Evolutionary conservation across 768 basidiomycete genomes (phyloP).

Genomic region (Trametes cubensis): DNA sequence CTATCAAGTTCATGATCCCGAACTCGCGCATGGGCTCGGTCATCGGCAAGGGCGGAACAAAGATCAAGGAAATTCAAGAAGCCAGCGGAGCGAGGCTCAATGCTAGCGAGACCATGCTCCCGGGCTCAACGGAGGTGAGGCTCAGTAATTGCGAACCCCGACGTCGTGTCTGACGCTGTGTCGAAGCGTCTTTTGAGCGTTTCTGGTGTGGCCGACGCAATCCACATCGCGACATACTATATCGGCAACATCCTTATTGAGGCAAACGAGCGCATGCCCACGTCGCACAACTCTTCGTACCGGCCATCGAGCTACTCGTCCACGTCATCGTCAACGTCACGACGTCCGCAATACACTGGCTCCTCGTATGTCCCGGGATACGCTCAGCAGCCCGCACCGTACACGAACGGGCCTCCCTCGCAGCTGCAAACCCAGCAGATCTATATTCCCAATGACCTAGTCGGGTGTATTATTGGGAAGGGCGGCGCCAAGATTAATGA

Average conservation of each 20-base stretch:
- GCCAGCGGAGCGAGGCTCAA: slow-evolving; percentile 95
- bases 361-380: slow-evolving; percentile 77
- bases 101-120: slow-evolving; percentile 97
- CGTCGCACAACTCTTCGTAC: slow-evolving; percentile 56
- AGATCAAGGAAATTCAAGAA: slow-evolving; percentile 99
- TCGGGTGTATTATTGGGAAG: slow-evolving; percentile 97
- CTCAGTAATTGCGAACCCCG: neutral
- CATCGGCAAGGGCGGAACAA: slow-evolving; percentile 95
- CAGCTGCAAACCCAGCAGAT: slow-evolving; percentile 96
- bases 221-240: slow-evolving; percentile 99
- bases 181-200: slow-evolving; percentile 92
- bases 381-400: slow-evolving; percentile 52
- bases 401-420: slow-evolving; percentile 42
- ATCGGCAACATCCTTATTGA: slow-evolving; percentile 98
- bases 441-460: slow-evolving; percentile 96
- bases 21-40: slow-evolving; percentile 99
- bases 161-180: slow-evolving; percentile 7
- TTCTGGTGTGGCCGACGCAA: slow-evolving; percentile 97
- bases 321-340: slow-evolving; percentile 19
- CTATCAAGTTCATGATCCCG: slow-evolving; percentile 99
- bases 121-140: slow-evolving; percentile 96
- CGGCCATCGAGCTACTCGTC: slow-evolving; percentile 62
- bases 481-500: slow-evolving; percentile 99
- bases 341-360: slow-evolving; percentile 47
- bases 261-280: slow-evolving; percentile 82